These are phyloP conservation scores for Rhodotorula babjevae DNA, from an alignment of 768 basidiomycete species.

Conservation along the genomic window DNA sequence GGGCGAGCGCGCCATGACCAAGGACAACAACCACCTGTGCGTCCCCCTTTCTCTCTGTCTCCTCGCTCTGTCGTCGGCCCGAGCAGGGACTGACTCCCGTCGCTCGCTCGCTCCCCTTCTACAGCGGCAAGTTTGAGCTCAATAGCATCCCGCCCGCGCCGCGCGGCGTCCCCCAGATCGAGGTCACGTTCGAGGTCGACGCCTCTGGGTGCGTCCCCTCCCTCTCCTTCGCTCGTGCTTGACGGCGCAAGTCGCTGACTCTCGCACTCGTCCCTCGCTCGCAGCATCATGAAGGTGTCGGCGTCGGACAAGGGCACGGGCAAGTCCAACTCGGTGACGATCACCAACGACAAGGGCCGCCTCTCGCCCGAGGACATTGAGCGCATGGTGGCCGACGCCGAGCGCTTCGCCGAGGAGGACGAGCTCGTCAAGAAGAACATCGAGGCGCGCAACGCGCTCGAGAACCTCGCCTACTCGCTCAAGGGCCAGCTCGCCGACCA, in stretches of 20 bases:
- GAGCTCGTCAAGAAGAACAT: slow-evolving; percentile 49
- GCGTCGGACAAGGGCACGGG: slow-evolving; percentile 91
- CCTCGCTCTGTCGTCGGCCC: too few species aligned
- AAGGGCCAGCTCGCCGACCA: slow-evolving; percentile 79
- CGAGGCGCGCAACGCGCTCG: slow-evolving; percentile 44
- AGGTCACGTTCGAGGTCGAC: slow-evolving; percentile 89
- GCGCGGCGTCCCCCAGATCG: slow-evolving; percentile 94
- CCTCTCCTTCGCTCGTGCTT: background rate
- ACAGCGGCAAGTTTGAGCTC: slow-evolving; percentile 70
- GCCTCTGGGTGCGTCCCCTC: slow-evolving; percentile 33
- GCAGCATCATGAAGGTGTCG: slow-evolving; percentile 89
- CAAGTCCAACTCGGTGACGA: slow-evolving; percentile 77
- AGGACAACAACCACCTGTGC: slow-evolving; percentile 89
- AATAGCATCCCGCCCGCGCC: slow-evolving; percentile 88
- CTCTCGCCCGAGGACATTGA: slow-evolving; percentile 82
- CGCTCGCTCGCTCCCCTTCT: slow-evolving; percentile 42
- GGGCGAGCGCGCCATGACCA: slow-evolving; percentile 93
- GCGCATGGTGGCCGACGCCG: slow-evolving; percentile 85
- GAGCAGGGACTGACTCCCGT: background rate
- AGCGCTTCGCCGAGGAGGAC: slow-evolving; percentile 82
- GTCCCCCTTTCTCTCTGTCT: background rate
- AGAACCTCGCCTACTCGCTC: slow-evolving; percentile 57
- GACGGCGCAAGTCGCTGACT: too few species aligned
- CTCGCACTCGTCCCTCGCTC: slow-evolving; percentile 40
- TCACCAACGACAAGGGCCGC: slow-evolving; percentile 94